Conservation (phyloP, 257 asterid genomes). For the Rubia yunnanensis region DNA sequence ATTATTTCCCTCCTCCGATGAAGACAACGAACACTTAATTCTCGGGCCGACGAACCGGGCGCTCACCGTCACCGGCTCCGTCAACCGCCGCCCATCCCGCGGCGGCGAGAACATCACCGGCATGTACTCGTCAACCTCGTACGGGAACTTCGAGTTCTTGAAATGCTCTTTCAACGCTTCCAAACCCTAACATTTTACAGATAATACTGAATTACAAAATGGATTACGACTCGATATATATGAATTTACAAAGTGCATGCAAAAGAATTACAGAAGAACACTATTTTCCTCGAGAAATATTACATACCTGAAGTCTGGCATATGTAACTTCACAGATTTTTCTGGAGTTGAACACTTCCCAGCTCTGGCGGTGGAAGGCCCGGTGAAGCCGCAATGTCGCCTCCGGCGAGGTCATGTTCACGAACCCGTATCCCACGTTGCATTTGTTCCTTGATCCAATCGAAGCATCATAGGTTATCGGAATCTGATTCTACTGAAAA, state of each 20-base stretch:
- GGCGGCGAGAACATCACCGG: constrained; percentile 86
- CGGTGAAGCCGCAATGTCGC: constrained; percentile 83
- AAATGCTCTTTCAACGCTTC: constrained; percentile 88
- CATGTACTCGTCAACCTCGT: constrained; percentile 74
- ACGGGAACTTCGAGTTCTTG: constrained; percentile 93
- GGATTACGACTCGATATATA: too few species aligned
- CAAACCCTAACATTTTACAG: constrained; percentile 37
- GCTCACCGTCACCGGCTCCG: constrained; percentile 48
- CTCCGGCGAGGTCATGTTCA: constrained; percentile 98
- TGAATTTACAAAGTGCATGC: background rate
- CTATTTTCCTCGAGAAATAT: too few species aligned
- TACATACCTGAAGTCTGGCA: constrained; percentile 44
- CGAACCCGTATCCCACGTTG: constrained; percentile 97
- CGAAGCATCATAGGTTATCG: too few species aligned
- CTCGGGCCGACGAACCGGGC: constrained; percentile 5
- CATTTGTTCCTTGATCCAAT: constrained; percentile 59
- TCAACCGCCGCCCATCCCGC: constrained; percentile 56
- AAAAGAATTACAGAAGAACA: too few species aligned
- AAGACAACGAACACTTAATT: background rate
- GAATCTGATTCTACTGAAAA: background rate
- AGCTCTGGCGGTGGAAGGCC: constrained; percentile 81
- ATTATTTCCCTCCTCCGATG: constrained; percentile 11
- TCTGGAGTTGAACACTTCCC: constrained; percentile 95
- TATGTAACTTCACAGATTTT: constrained; percentile 93
- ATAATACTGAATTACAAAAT: too few species aligned